phyloP scores from a whole-genome alignment of 305 asterid species.

The Caryopteris hybrid region DNA sequence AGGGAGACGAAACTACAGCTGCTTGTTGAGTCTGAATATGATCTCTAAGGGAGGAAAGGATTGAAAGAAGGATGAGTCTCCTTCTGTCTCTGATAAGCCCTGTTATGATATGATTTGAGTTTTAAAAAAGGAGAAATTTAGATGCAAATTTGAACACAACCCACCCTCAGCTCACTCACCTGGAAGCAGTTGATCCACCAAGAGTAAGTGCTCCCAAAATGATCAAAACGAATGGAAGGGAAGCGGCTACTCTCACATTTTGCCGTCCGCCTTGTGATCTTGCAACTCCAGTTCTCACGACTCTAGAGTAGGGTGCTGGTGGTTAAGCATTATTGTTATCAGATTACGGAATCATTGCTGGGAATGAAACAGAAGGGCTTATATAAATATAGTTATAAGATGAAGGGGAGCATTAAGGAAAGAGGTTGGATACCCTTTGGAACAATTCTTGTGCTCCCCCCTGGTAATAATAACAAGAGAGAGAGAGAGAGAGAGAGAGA shows the following conservation, averaged over 20 bases:
- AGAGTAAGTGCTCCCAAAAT: slow-evolving; percentile 43
- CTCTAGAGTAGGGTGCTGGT: slow-evolving; percentile 37
- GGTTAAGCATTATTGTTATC: background rate
- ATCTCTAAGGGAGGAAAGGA: slow-evolving; percentile 63
- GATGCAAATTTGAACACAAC: too few species aligned
- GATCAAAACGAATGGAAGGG: slow-evolving; percentile 48
- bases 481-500: too few species aligned
- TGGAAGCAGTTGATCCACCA: slow-evolving; percentile 59
- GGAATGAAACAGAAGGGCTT: too few species aligned
- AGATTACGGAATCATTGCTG: too few species aligned
- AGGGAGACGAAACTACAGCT: too few species aligned
- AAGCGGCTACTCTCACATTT: slow-evolving; percentile 28
- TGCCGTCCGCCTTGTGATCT: slow-evolving; percentile 30
- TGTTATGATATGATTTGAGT: slow-evolving; percentile 4
- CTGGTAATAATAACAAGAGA: too few species aligned
- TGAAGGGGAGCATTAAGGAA: too few species aligned
- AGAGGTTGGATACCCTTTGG: slow-evolving; percentile 29
- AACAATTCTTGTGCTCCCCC: slow-evolving; percentile 19
- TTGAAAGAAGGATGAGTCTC: slow-evolving; percentile 53
- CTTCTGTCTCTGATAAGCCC: slow-evolving; percentile 56
- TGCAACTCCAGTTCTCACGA: slow-evolving; percentile 49
- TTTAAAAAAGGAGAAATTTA: background rate
- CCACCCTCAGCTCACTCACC: too few species aligned
- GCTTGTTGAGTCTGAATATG: too few species aligned
- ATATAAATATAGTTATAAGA: too few species aligned